phyloP scores from a whole-genome alignment of 2,329 filamentous ascomycete genomes.

The Pseudogymnoascus verrucosus region DNA sequence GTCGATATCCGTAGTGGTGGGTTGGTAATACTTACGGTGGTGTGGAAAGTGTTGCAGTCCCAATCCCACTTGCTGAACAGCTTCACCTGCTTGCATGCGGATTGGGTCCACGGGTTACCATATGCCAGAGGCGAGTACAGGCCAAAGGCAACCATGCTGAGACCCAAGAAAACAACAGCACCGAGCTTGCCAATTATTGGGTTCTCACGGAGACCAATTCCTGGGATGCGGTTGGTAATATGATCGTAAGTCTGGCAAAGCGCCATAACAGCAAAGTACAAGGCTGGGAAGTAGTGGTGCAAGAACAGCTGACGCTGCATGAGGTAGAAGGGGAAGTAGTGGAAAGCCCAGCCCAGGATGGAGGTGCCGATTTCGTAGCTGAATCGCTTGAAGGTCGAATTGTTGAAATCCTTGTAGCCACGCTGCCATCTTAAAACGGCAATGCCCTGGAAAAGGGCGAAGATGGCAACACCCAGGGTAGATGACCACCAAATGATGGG shows the following conservation, averaged over 20 bases:
- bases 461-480: slow-evolving; percentile 67
- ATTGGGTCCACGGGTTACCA: slow-evolving; percentile 88
- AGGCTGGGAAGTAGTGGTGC: slow-evolving; percentile 95
- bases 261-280: slow-evolving; percentile 89
- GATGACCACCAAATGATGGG: slow-evolving; percentile 92
- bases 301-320: slow-evolving; percentile 98
- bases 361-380: slow-evolving; percentile 92
- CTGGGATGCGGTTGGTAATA: slow-evolving; percentile 61
- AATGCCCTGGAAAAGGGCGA: slow-evolving; percentile 77
- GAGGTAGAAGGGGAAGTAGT: slow-evolving; percentile 98
- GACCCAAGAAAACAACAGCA: slow-evolving; percentile 63
- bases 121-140: slow-evolving; percentile 88
- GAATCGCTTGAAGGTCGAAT: slow-evolving; percentile 84
- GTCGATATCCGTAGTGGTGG: background rate
- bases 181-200: slow-evolving; percentile 68
- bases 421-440: slow-evolving; percentile 91
- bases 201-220: slow-evolving; percentile 59
- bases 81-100: slow-evolving; percentile 79
- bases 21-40: slow-evolving; percentile 58
- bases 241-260: slow-evolving; percentile 89
- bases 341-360: slow-evolving; percentile 89
- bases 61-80: slow-evolving; percentile 89
- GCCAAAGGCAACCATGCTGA: slow-evolving; percentile 68
- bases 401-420: slow-evolving; percentile 77
- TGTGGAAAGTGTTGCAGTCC: slow-evolving; percentile 91